Evolutionary conservation across 495 filamentous ascomycete genomes (phyloP).

Genomic region (Aspergillus asperescens): DNA sequence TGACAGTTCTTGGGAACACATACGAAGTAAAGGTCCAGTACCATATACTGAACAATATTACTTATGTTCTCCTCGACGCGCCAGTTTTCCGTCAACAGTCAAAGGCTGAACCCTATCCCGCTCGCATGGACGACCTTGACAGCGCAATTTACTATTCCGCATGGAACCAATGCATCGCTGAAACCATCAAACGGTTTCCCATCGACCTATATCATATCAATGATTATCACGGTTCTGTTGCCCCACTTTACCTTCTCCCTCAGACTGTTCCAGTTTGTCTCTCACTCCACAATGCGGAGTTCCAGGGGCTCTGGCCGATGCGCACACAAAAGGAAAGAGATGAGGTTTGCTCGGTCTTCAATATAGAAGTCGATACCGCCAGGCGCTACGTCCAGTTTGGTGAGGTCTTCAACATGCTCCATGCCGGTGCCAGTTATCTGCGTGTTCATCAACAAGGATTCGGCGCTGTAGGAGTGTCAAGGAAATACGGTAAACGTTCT

Average conservation of each 20-base stretch:
- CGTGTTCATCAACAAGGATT: conserved; percentile 70
- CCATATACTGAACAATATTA: conserved; percentile 61
- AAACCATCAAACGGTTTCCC: conserved; percentile 53
- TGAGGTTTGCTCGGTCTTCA: conserved; percentile 69
- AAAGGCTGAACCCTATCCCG: conserved; percentile 61
- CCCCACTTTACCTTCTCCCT: conserved; percentile 65
- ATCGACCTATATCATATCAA: conserved; percentile 77
- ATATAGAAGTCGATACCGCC: conserved; percentile 43
- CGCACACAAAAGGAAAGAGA: conserved; percentile 59
- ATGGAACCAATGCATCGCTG: conserved; percentile 68
- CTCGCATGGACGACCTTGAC: conserved; percentile 71
- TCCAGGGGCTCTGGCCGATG: conserved; percentile 72
- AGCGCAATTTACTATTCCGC: conserved; percentile 68
- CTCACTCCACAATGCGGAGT: conserved; percentile 66
- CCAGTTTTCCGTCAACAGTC: conserved; percentile 67
- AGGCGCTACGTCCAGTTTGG: conserved; percentile 55
- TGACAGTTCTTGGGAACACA: conserved; percentile 58
- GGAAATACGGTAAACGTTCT: conserved; percentile 70
- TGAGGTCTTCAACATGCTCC: conserved; percentile 65
- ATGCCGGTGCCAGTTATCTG: conserved; percentile 69
- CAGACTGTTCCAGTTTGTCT: conserved; percentile 45
- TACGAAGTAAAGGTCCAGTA: conserved; percentile 65
- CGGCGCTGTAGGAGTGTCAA: conserved; percentile 68
- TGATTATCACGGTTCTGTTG: conserved; percentile 72
- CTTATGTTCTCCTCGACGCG: conserved; percentile 65